Evolutionary conservation across 2,329 filamentous ascomycete genomes (phyloP).

Genomic region (Thyridium curvatum): DNA sequence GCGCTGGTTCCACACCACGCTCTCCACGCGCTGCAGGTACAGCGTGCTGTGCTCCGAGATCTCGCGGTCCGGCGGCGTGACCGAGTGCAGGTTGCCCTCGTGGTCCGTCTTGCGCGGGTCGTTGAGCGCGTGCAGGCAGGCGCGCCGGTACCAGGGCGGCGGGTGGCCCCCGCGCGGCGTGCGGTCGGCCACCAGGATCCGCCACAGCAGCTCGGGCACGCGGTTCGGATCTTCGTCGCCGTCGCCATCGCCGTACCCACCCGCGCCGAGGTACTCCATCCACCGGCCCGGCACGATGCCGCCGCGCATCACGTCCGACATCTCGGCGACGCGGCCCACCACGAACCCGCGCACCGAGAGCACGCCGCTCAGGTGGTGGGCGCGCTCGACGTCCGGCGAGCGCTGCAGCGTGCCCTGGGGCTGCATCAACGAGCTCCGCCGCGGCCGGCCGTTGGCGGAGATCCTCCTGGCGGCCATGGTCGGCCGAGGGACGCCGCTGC

Average conservation of each 20-base stretch:
- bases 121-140: conserved; percentile 1
- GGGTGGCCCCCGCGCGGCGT: neutral
- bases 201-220: conserved; percentile 3
- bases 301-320: conserved; percentile 1
- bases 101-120: neutral
- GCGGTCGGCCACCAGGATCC: conserved; percentile 2
- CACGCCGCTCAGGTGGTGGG: too few species aligned
- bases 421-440: too few species aligned
- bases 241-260: too few species aligned
- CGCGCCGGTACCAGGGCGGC: conserved; percentile 4
- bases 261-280: conserved; percentile 1
- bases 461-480: too few species aligned
- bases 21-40: conserved; percentile 1
- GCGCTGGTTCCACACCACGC: conserved; percentile 1
- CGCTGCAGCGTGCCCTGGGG: too few species aligned
- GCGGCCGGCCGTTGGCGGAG: too few species aligned
- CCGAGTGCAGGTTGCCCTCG: conserved; percentile 1
- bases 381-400: conserved; percentile 1
- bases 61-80: neutral
- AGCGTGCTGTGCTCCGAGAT: too few species aligned
- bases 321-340: too few species aligned
- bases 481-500: neutral
- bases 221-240: neutral
- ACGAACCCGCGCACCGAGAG: too few species aligned
- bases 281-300: conserved; percentile 2